These are phyloP conservation scores for Metroxylon sagu DNA, from an alignment of 176 grass and related monocot species.

Conservation along the genomic window DNA sequence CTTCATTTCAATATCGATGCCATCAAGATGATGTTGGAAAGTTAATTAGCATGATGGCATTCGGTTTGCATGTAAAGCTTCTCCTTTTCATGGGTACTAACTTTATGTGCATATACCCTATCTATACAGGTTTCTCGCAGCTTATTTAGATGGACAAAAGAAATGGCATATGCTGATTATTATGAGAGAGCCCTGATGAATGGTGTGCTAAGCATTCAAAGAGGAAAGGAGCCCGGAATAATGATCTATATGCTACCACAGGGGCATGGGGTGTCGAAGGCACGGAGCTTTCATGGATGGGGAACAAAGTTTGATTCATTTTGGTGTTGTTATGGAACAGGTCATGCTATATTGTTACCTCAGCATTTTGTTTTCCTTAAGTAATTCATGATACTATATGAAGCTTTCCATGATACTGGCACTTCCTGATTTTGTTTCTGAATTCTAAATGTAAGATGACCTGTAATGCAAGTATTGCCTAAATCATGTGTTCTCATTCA, in stretches of 20 bases:
- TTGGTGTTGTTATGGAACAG: conserved; percentile 98
- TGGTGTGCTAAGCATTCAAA: conserved; percentile 87
- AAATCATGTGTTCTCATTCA: too few species aligned
- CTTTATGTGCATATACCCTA: too few species aligned
- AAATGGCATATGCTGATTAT: conserved; percentile 62
- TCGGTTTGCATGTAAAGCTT: too few species aligned
- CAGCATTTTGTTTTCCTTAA: too few species aligned
- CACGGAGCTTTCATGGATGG: conserved; percentile 75
- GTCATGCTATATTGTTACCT: conserved; percentile 26
- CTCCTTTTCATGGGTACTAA: too few species aligned
- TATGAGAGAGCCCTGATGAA: conserved; percentile 83
- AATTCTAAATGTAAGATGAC: too few species aligned
- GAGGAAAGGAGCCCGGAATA: conserved; percentile 75
- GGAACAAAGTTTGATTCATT: conserved; percentile 60
- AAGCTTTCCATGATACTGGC: too few species aligned
- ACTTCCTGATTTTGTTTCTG: too few species aligned
- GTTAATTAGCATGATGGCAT: too few species aligned
- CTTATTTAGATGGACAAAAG: conserved; percentile 95
- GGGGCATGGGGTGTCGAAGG: conserved; percentile 69
- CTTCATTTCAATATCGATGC: not conserved
- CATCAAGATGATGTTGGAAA: not conserved
- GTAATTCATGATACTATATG: too few species aligned
- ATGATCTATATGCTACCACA: conserved; percentile 98
- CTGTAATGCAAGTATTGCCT: too few species aligned
- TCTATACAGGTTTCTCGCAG: conserved; percentile 62